Conservation (phyloP, 164 flowering plant species). For the Hamamelis virginiana region DNA sequence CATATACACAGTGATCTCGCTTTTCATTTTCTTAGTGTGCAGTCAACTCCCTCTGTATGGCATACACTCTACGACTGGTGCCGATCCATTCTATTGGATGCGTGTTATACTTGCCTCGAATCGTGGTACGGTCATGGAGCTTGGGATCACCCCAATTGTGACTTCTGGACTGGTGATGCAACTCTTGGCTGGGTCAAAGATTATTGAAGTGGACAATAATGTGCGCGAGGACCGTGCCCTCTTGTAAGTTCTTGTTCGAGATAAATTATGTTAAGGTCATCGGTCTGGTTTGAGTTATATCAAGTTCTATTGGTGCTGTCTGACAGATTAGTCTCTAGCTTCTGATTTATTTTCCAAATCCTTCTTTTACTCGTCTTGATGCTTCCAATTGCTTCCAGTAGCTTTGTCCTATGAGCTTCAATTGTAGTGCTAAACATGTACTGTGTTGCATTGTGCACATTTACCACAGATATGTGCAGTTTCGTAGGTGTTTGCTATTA, state of each 20-base stretch:
- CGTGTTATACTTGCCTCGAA: conserved; percentile 59
- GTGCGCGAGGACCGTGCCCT: conserved; percentile 60
- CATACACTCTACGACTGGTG: conserved; percentile 55
- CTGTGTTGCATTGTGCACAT: too few species aligned
- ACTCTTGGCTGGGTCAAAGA: conserved; percentile 56
- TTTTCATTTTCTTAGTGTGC: conserved; percentile 52
- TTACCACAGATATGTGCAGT: too few species aligned
- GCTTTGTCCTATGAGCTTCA: not conserved
- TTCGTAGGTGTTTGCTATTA: too few species aligned
- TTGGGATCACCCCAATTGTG: conserved; percentile 57
- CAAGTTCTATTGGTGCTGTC: not conserved
- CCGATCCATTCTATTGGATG: conserved; percentile 66
- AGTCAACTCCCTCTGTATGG: conserved; percentile 64
- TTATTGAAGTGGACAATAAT: conserved; percentile 55
- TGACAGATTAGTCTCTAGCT: not conserved
- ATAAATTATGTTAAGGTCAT: not conserved
- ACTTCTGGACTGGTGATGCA: conserved; percentile 63
- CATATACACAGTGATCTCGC: conserved; percentile 51
- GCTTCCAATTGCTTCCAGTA: not conserved
- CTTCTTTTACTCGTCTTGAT: not conserved
- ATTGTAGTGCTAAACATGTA: too few species aligned
- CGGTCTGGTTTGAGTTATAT: not conserved
- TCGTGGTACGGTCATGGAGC: conserved; percentile 65
- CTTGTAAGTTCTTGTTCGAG: conserved; percentile 29
- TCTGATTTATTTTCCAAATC: too few species aligned